Evolutionary conservation across 23 red algal genomes (phyloP), one percentile per base, ranked within the genome.

Genomic region (Chondrus crispus): DNA sequence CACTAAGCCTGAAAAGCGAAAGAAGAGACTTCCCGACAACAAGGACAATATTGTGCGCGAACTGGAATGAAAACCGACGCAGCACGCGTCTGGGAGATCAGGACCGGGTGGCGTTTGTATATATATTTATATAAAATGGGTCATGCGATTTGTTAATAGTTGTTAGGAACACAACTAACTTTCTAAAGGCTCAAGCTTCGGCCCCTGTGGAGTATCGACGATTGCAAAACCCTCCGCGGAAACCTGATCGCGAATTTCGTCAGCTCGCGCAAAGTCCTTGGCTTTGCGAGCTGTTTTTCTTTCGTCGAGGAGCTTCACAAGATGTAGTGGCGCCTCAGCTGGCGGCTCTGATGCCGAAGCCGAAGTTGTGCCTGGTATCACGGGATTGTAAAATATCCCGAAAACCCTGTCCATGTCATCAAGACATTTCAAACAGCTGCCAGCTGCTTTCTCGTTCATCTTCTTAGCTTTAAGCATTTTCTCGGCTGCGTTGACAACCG

Each of bases 381-480:
- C 24, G 6, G 95, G 80, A 10, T 22, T 62, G 88, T 98, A 98
- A 57, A 96, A 99, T 20, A 99, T 93, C 20, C 97, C 97, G 63
- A 99, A 92, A 7, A 96, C 90, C 10, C 63, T 18, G 74, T 99
- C 91, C 64, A 96, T 79, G 5, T 95, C 81, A 9, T 64, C 46
- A 1, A 99, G 84, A 49, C 91, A 94, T 4, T 84, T 81, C 6
- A 74, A 29, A 11, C 93, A 48, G 2, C 41, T 63, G 9, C 22
- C 11, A 13, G 88, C 46, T 1, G 84, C 84, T 29, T 52, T 2
- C 42, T 44, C 38, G 3, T 81, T 79, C 3, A 87, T 46, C 49
- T 18, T 4, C 28, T 77, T 64, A 6, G 58, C 9, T 45, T 89
- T 85, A 3, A 95, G 26, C 70, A 68, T 30, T 46, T 89, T 82